These are phyloP conservation scores for Vigna angularis DNA, from an alignment of 306 rosid species.

Conservation along the genomic window DNA sequence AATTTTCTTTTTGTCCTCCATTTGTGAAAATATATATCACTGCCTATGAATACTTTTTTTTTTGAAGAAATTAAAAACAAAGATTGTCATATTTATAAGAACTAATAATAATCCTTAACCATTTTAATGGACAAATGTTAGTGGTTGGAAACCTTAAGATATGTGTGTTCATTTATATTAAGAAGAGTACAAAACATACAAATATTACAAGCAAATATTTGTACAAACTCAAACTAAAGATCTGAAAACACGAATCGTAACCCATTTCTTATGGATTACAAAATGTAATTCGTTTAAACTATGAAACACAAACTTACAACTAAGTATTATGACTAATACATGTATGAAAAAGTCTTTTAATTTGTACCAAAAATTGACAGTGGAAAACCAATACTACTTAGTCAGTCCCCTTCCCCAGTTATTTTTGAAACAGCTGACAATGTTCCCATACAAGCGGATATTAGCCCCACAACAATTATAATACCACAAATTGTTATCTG, in stretches of 20 bases:
- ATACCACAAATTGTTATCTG: conserved; percentile 58
- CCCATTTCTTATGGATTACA: neutral
- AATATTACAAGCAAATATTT: neutral
- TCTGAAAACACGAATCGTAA: neutral
- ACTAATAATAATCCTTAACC: no score
- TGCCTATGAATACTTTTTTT: no score
- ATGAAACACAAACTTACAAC: neutral
- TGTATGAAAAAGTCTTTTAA: neutral
- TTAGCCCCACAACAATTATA: conserved; percentile 48
- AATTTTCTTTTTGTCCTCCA: no score
- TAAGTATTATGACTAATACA: neutral
- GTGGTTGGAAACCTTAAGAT: neutral
- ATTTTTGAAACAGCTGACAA: conserved; percentile 55
- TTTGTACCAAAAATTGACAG: neutral
- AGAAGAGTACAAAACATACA: neutral
- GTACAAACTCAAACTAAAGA: neutral
- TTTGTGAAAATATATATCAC: no score
- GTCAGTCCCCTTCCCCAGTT: conserved; percentile 28
- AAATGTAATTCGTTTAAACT: conserved; percentile 1
- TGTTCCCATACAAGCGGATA: conserved; percentile 56
- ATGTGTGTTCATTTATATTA: neutral
- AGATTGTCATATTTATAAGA: no score
- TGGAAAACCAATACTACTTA: neutral
- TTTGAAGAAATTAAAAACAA: no score
- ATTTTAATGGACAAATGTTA: neutral